Base-by-base conservation (phyloP, 768 basidiomycete species). In the Calocybe cyanea region DNA sequence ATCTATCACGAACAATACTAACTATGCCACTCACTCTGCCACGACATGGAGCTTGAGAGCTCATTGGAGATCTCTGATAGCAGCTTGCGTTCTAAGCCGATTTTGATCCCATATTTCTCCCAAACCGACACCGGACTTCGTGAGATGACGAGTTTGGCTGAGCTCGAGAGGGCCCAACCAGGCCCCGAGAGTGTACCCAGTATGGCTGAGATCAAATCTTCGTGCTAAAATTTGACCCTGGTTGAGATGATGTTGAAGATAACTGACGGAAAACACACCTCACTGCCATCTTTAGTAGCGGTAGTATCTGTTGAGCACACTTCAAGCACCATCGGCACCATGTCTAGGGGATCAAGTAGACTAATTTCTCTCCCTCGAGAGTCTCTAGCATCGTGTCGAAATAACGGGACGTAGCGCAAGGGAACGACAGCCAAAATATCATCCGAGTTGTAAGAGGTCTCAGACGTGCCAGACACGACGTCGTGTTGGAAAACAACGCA, bases 291-390 rank as follows among this genome's bases (percentile, higher is more conserved):
- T 20, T n/a, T 17, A 21, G 34, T 28, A 15, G 11, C 17, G 28
- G n/a, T 40, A 18, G n/a, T 43, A 19, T 46, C 43, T 20, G 30
- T 6, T 33, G 50, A 45, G 45, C 5, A 11, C 11, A 54, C 39
- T 47, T 68, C 66, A 45, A 73, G 68, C 30, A 76, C 64, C 15
- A 69, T 38, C 2, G 75, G 71, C 45, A 69, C 41, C 75, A 80
- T 77, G 56, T 81, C 79, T 36, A 76, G 57, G 23, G 78, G 79
- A 59, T 81, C 78, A 18, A 81, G 62, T 8, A 80, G 62, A 4
- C 70, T 71, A 18, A 80, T 76, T 49, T 68, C 68, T 21, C 52
- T 61, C n/a, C 60, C 63, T 38, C 59, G 56, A 10, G 50, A 39
- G 30, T 67, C 61, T 8, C 54, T 41, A 11, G 50, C 53, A 43